phyloP scores from a whole-genome alignment of 2,329 filamentous ascomycete genomes.

The Gnomoniopsis smithogilvyi region DNA sequence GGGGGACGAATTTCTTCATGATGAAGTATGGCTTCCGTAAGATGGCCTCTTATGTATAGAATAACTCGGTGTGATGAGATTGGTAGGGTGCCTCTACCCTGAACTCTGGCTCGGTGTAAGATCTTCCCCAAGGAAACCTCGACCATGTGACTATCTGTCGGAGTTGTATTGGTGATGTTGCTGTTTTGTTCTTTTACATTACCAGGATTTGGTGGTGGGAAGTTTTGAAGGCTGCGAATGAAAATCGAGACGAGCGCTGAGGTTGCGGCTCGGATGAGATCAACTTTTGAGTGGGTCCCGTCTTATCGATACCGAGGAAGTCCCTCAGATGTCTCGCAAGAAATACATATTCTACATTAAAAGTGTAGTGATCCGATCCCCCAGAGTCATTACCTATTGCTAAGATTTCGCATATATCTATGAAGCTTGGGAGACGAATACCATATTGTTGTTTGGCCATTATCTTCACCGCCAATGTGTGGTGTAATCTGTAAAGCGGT shows the following conservation, averaged over 20 bases:
- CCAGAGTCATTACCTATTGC: too few relatives aligned
- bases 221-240: not conserved
- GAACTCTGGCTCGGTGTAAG: not conserved
- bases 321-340: not conserved
- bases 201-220: too few relatives aligned
- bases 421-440: too few relatives aligned
- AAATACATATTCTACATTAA: too few relatives aligned
- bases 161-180: too few relatives aligned
- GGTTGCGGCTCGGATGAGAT: not conserved
- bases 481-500: too few relatives aligned
- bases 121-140: too few relatives aligned
- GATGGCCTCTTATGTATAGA: not conserved
- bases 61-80: not conserved
- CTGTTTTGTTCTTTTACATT: too few relatives aligned
- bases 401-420: too few relatives aligned
- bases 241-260: not conserved
- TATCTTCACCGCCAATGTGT: too few relatives aligned
- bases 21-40: slow-evolving; percentile 13
- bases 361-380: not conserved
- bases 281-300: not conserved
- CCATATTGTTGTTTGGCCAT: too few relatives aligned
- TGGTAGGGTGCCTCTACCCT: not conserved
- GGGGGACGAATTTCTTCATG: slow-evolving; percentile 58
- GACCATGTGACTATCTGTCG: too few relatives aligned
- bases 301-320: not conserved